Base-by-base conservation (phyloP, 1,139 yeast species). In the Diutina sp. region DNA sequence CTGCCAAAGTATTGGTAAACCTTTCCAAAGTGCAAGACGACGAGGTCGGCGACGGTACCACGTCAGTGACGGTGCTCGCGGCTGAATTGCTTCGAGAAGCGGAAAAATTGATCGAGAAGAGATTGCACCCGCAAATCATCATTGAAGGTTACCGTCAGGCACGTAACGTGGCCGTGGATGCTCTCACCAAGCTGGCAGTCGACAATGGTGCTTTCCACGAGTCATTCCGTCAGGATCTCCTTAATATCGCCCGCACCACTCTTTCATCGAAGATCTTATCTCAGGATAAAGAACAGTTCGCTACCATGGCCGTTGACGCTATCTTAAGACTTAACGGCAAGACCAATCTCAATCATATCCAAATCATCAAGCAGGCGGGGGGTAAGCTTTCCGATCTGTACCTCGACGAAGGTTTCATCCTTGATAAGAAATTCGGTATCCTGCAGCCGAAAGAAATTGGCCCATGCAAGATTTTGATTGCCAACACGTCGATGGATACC, bases 1-100 rank as follows among this genome's bases (percentile, higher is more conserved):
- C 99, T 3, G 99, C 99, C 45, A 93, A 93, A 69, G 99, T 95
- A 9, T 78, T 93, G 64, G 99, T 95, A 46, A 93, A 93, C 69
- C 87, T 93, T 60, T 86, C 97, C 57, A 93, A 93, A 71, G 98
- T 93, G 46, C 99, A 93, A 76, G 99, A 93, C 67, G 97, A 93
- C 69, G 98, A 93, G 70, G 96, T 93, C 65, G 99, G 99, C 57
- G 99, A 93, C 70, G 99, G 99, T 62, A 93, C 99, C 54, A 93
- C 99, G 0, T 89, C 97, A n/a, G 99, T 93, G 44, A 90, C 98
- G 0, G 97, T 93, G 14, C 76, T 93, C 58, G 83, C 95, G 5
- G 93, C 97, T 14, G 99, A 93, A 71, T 78, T 93, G 60, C 78
- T 93, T 63, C 83, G 96, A 68, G 98, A 95, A 72, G 98, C 99